Evolutionary conservation across 1,284 basidiomycete genomes (phyloP).

Genomic region (Pisolithus thermaeus): DNA sequence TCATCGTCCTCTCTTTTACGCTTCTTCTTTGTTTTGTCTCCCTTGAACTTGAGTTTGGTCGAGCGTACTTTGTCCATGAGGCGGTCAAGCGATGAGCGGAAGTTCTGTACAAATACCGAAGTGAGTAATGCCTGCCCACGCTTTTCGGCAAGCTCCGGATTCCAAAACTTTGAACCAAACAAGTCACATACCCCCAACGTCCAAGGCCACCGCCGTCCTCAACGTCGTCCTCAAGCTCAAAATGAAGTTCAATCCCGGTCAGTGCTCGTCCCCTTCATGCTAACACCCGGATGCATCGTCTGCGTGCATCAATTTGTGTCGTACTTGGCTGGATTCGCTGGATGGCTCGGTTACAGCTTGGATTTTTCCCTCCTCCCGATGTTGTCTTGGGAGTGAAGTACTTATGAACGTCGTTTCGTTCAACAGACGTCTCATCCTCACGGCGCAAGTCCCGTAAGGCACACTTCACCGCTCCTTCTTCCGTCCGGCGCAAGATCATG

Average conservation of each 20-base stretch:
- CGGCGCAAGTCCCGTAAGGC: conserved; percentile 96
- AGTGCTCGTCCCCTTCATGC: conserved; percentile 33
- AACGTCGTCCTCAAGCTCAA: conserved; percentile 61
- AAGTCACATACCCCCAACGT: conserved; percentile 15
- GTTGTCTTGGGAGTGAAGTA: conserved; percentile 11
- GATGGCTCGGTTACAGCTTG: conserved; percentile 41
- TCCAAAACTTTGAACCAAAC: conserved; percentile 31
- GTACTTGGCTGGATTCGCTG: conserved; percentile 37
- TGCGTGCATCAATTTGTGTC: conserved; percentile 16
- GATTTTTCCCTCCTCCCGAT: conserved; percentile 38
- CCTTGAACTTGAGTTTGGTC: conserved; percentile 80
- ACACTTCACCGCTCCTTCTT: conserved; percentile 92
- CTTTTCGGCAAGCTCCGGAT: conserved; percentile 22
- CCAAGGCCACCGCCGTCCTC: conserved; percentile 20
- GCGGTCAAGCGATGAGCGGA: conserved; percentile 18
- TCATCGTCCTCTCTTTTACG: conserved; percentile 57
- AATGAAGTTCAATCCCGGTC: conserved; percentile 77
- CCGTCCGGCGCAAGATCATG: conserved; percentile 96
- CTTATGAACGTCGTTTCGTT: conserved; percentile 23
- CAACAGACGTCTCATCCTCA: conserved; percentile 75
- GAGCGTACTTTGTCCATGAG: conserved; percentile 52
- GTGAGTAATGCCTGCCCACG: neutral
- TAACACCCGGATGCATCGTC: neutral
- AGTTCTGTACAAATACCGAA: no score
- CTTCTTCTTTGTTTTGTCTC: conserved; percentile 79